Base-by-base conservation (phyloP, 441 rosid genomes). In the Jatropha podagrica region DNA sequence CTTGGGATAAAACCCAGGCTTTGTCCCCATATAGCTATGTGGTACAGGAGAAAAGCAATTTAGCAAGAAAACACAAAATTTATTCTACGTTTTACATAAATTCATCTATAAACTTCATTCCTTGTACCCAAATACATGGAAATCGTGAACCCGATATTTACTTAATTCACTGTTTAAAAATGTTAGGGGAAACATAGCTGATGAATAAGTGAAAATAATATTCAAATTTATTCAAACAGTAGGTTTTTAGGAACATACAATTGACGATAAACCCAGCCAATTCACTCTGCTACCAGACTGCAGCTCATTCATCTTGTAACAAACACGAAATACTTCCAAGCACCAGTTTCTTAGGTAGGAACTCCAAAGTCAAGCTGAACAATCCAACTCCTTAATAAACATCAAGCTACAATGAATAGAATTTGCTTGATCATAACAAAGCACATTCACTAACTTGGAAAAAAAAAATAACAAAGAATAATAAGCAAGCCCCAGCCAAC, bases 191-290 rank as follows among this genome's bases (percentile, higher is more conserved):
- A 17, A 9, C n/a, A 17, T 9, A 48, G 32, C 48, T 62, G 54
- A 52, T 15, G 15, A 46, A 9, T 56, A 15, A 38, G 42, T 23
- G 6, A 76, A 37, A 27, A 48, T 41, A 69, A 65, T 18, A 67
- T 49, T 61, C 20, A n/a, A 75, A 52, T 27, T 37, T 40, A 76
- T 70, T 77, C 23, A 42, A 74, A 67, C 68, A 72, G 70, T 76
- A 63, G 17, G 66, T 79, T 74, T 72, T 73, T 40, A 69, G 81
- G 60, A 75, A 83, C 85, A 78, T 81, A 87, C 85, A 73, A 68
- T 61, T 77, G 82, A 78, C 44, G 75, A 68, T 75, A 60, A 54
- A 65, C 73, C 78, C 74, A 61, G 77, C 73, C 55, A 70, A 78
- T 15, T 69, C n/a, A 75, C 74, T 70, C 76, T 20, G 82, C 81